Evolutionary conservation across 2,329 filamentous ascomycete species (phyloP).

Genomic region (Stachybotrys chlorohalonatus): DNA sequence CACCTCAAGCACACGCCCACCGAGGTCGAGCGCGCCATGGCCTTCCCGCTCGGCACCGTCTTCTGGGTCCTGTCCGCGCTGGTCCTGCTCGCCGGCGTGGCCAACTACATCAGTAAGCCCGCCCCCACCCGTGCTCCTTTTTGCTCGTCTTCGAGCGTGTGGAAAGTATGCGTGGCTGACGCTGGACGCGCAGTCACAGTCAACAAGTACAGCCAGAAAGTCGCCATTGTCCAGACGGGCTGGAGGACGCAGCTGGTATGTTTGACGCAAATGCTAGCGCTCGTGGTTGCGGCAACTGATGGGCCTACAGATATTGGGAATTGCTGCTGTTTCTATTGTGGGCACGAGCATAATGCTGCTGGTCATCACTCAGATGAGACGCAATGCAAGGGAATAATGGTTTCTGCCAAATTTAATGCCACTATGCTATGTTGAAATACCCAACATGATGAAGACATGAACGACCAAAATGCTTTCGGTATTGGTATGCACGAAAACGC

Average conservation of each 20-base stretch:
- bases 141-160: background rate
- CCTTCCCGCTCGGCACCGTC: constrained; percentile 73
- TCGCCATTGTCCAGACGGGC: constrained; percentile 83
- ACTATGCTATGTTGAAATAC: background rate
- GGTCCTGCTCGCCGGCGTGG: constrained; percentile 69
- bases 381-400: background rate
- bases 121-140: background rate
- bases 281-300: background rate
- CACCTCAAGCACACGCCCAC: constrained; percentile 72
- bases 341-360: constrained; percentile 57
- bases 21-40: constrained; percentile 62
- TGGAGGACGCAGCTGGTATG: constrained; percentile 81
- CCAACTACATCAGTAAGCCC: constrained; percentile 71
- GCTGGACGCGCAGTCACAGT: constrained; percentile 44
- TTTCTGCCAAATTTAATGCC: background rate
- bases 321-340: constrained; percentile 54
- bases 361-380: constrained; percentile 30
- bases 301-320: constrained; percentile 44
- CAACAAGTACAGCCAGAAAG: constrained; percentile 68
- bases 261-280: constrained; percentile 1
- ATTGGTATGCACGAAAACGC: background rate
- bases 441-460: background rate
- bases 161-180: background rate
- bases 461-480: background rate
- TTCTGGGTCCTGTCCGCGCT: constrained; percentile 78